phyloP scores from a whole-genome alignment of 306 rosid genomes.

The Begonia masoniana region DNA sequence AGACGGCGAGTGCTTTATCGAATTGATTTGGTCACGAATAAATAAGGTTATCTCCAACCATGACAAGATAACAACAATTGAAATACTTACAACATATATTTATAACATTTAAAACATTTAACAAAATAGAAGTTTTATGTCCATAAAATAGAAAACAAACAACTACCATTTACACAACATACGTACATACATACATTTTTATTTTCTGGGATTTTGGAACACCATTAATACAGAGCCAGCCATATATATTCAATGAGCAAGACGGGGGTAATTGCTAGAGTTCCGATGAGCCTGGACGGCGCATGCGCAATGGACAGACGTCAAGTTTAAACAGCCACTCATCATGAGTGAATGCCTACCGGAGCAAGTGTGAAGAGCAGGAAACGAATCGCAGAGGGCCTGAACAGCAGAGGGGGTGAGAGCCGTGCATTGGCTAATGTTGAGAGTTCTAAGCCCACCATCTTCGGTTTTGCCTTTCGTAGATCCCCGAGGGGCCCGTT shows the following conservation, averaged over 20 bases:
- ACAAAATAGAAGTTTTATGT: too few relatives aligned
- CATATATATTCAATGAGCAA: conserved; percentile 43
- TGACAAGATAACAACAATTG: too few relatives aligned
- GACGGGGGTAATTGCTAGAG: conserved; percentile 18
- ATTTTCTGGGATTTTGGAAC: too few relatives aligned
- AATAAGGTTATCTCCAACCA: too few relatives aligned
- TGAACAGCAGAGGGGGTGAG: conserved; percentile 94
- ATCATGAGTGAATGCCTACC: conserved; percentile 88
- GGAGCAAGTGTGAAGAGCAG: conserved; percentile 83
- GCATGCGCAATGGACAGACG: conserved; percentile 84
- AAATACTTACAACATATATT: too few relatives aligned
- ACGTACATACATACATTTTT: too few relatives aligned
- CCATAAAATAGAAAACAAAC: too few relatives aligned
- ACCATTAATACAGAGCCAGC: too few relatives aligned
- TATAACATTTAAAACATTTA: too few relatives aligned
- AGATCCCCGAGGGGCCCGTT: conserved; percentile 47
- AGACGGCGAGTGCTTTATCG: too few relatives aligned
- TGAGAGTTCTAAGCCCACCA: conserved; percentile 59
- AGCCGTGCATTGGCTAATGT: conserved; percentile 97
- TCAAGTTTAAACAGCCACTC: conserved; percentile 79
- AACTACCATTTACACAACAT: too few relatives aligned
- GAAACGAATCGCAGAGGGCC: conserved; percentile 82
- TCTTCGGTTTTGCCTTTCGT: conserved; percentile 52
- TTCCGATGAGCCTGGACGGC: conserved; percentile 65
- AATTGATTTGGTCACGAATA: too few relatives aligned